Base-by-base conservation (phyloP, 2,329 filamentous ascomycete genomes). In the Fusarium tuaranense region DNA sequence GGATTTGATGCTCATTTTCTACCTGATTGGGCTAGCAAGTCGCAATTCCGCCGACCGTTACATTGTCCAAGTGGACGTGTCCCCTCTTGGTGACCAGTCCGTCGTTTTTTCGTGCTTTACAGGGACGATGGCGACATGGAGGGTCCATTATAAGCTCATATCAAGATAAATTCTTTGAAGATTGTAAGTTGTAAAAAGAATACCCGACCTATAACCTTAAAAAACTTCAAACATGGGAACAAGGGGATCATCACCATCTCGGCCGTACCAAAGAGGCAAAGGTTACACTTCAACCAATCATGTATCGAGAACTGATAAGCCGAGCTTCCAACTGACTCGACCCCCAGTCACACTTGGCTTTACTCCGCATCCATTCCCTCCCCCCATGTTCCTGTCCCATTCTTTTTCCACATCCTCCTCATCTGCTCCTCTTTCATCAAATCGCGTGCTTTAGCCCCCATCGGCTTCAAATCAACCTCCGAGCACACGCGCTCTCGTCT, bases 41-140 rank as follows among this genome's bases (percentile, higher is more conserved):
- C 67, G 67, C 64, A 71, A 16, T 66, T 66, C 69, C 48, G 39
- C 70, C 67, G 67, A 75, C 30, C 48, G 66, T 67, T 67, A 67
- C 65, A 55, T 55, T 55, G 63, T 61, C 46, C 27, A 22, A 67
- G 59, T 69, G 64, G 30, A 44, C 46, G 57, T 44, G 59, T 58
- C 73, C 72, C 65, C 58, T 69, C 74, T 71, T 63, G 67, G 18
- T 20, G 39, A n/a, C 16, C 22, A 27, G 57, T 41, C 61, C 39
- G 46, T 65, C 27, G 41, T 46, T 65, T 34, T 34, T 74, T 76
- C 73, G 73, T 76, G 73, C 73, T 75, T 32, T 65, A 46, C 73
- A 69, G 71, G 73, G 68, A 32, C 68, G 46, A 76, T 75, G 73
- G 73, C 70, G 73, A 75, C 73, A 76, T 75, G 27, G 34, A 34